Base-by-base conservation (phyloP, 169 alveolate genomes). In the Babesia microti region DNA sequence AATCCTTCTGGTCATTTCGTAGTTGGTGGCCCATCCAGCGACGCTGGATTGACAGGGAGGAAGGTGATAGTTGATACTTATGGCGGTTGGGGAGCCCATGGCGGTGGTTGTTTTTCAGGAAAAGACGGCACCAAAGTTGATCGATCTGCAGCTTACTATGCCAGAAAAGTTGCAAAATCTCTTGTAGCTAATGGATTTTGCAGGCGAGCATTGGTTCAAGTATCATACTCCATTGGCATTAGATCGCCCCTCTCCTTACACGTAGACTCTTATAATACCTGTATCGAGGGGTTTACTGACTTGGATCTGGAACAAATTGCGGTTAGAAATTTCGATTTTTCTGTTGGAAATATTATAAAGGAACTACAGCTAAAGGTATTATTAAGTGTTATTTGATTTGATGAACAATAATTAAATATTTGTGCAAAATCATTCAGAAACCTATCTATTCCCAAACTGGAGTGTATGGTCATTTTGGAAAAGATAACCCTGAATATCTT, bases 81-180 rank as follows among this genome's bases (percentile, higher is more conserved):
- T 76, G 99, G 97, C 21, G 97, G 99, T 37, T 94, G 99, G 99
- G 98, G 98, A 11, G 98, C 97, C 17, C 99, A 95, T 71, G 99
- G 99, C 17, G 99, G 99, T 9, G 99, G 99, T 37, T 98, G 98
- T 40, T 96, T 96, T 89, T 93, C 98, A 39, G 99, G 99, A 65
- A 96, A 96, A 71, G 99, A 96, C 60, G 75, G 96, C 40, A 86
- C 99, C 28, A 96, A 96, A 83, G 99, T 94, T 27, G 99, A 96
- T 66, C 84, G 99, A 35, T 89, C 98, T 11, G 99, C 98, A 17
- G 98, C 99, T 22, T 96, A 96, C 81, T 92, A 91, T 54, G 96
- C 97, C 55, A 89, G 99, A 47, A 85, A 88, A 85, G 95, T 92
- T 28, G 99, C 99, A 26, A 96, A 94, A 76, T 93, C 99, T 2